Evolutionary conservation across 495 filamentous ascomycete genomes (phyloP), one percentile per base, ranked within the genome.

Genomic region (Rostrohypoxylon terebratum): DNA sequence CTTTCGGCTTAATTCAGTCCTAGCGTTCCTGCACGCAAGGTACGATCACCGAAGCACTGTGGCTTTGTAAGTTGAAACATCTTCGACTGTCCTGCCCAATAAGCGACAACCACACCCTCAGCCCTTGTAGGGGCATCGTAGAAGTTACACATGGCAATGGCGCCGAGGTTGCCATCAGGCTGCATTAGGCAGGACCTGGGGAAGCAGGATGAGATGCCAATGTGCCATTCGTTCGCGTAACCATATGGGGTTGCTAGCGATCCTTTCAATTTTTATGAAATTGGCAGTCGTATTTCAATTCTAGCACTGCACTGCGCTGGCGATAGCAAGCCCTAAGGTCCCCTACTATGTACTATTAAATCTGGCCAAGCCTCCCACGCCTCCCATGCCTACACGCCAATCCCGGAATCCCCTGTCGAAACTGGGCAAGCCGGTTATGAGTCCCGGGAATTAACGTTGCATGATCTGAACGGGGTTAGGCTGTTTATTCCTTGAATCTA

Each of bases 1-100:
- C 2, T 23, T 36, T 61, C 70, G 70, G 65, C 51, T 34, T 62
- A 57, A 73, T 20, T 73, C 70, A 65, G 70, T 44, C 70, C 57
- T 23, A 48, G 18, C 44, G 33, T 63, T 36, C 51, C 36, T 64
- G 42, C 40, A 20, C 63, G 28, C 25, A 53, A 6, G 23, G 51
- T 33, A 61, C n/a, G 53, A 66, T 63, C 33, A 13, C 57, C 20
- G 59, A 34, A 11, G 44, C 11, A 10, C 36, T n/a, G 36, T 69
- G 33, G 57, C 50, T 63, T 55, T 51, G 20, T 50, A 38, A 59
- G 63, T 74, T 63, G 66, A 74, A 70, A 66, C 62, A 51, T 36
- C 18, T 9, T 33, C 42, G 33, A 51, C 21, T 31, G 55, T 14
- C 16, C 5, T 34, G 38, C 13, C 71, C 71, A 74, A 74, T 69